Base-by-base conservation (phyloP, 495 filamentous ascomycete genomes). In the Hypoxylon rickii region DNA sequence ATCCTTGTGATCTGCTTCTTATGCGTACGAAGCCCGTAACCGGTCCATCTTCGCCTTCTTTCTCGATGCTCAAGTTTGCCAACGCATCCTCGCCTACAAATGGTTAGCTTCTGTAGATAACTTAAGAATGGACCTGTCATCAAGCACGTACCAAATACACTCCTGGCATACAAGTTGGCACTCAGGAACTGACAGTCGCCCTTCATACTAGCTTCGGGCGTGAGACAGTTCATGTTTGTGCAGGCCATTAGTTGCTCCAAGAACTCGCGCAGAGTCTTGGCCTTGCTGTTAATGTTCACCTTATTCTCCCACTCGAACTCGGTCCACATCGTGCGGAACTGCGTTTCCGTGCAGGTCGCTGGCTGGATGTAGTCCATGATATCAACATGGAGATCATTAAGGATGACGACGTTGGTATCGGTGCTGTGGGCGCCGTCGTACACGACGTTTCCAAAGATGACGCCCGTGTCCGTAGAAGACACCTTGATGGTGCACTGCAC, bases 231-330 rank as follows among this genome's bases (percentile, higher is more conserved):
- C 95, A 99, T 99, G 69, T 97, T 97, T 40, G 95, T 99, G 69
- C 86, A 92, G 37, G 91, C 89, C 95, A 97, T 97, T 61, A 99
- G 79, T 67, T 95, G 89, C 62, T 90, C 86, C 50, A 99, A 76
- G 83, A 97, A 99, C 7, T 95, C 92, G 39, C 95, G 83, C 45
- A 99, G 79, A 21, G 78, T 87, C 81, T 95, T 95, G 59, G 90
- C 92, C 78, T 97, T 96, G 59, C 89, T 92, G 72, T 96, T 96
- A 76, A 97, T 97, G 76, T 97, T 97, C 67, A 99, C 94, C 83
- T 99, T 99, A 79, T 99, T 99, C 80, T 99, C 95, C 95, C 95
- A 99, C 73, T 99, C 95, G 57, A 99, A 99, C 66, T 99, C 95
- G 24, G 95, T 97, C 95, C 95, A 99, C 95, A 99, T 99, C 17